phyloP scores from a whole-genome alignment of 2,329 filamentous ascomycete species.

The Ceratocystis huliohia region DNA sequence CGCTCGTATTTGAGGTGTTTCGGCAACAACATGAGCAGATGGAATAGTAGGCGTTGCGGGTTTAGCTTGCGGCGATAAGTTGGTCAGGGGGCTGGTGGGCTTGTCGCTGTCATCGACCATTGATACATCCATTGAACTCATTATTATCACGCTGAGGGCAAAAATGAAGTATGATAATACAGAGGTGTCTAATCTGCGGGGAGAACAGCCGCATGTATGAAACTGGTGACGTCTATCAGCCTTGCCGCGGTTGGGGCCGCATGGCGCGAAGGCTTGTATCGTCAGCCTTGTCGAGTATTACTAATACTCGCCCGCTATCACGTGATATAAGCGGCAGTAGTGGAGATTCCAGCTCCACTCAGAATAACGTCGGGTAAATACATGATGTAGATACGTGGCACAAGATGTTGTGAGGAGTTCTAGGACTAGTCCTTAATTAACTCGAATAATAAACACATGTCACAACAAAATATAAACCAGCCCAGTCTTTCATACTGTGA shows the following conservation, averaged over 20 bases:
- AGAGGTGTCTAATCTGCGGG: neutral
- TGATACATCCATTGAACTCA: neutral
- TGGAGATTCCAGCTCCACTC: no score
- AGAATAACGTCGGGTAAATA: no score
- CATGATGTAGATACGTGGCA: no score
- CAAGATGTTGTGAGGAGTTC: no score
- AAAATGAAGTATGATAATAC: neutral
- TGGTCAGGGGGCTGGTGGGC: neutral
- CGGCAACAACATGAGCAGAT: neutral
- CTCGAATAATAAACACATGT: no score
- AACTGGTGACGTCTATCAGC: neutral
- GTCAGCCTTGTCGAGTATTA: neutral
- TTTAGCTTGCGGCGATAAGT: neutral
- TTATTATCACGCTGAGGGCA: neutral
- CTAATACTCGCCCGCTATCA: neutral
- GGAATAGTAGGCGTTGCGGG: neutral
- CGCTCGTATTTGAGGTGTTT: neutral
- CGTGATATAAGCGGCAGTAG: no score
- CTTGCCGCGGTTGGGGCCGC: neutral
- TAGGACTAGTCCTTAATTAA: no score
- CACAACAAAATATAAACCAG: no score
- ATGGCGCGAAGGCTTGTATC: neutral
- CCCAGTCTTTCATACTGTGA: no score
- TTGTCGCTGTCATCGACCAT: neutral
- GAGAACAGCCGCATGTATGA: neutral